phyloP scores from a whole-genome alignment of 1,284 basidiomycete genomes.

The Vanrija pseudolonga region DNA sequence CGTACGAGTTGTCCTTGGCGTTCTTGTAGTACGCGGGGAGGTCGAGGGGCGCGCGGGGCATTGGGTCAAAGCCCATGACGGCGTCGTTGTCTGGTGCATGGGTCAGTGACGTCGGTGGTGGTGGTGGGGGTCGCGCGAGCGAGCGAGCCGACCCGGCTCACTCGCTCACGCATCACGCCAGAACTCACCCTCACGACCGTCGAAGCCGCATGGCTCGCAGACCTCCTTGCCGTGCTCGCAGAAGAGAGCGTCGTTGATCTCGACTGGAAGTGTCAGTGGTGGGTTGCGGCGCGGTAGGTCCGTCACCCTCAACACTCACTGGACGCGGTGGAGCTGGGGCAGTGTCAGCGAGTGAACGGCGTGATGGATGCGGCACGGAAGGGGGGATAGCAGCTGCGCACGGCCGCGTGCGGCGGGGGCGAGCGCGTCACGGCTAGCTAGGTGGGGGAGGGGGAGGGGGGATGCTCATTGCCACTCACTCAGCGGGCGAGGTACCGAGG shows the following conservation, averaged over 20 bases:
- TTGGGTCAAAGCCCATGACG: conserved; percentile 46
- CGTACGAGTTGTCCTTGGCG: conserved; percentile 40
- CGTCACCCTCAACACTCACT: conserved; percentile 1
- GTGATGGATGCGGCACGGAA: not conserved
- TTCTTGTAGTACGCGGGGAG: conserved; percentile 44
- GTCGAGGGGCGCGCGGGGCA: conserved; percentile 40
- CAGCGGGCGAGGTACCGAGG: conserved; percentile 40
- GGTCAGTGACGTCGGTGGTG: not conserved
- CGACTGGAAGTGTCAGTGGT: conserved; percentile 30
- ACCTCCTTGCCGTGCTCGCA: conserved; percentile 51
- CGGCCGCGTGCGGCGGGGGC: not conserved
- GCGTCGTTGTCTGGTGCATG: conserved; percentile 44
- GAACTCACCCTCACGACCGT: conserved; percentile 24
- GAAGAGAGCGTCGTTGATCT: conserved; percentile 51
- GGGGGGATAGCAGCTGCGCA: not conserved
- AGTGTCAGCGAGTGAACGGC: conserved; percentile 1
- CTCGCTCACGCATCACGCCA: too few species aligned
- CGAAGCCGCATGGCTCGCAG: conserved; percentile 31
- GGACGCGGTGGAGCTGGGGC: conserved; percentile 20
- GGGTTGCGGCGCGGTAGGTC: not conserved
- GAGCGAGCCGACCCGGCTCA: too few species aligned
- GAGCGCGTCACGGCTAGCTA: not conserved
- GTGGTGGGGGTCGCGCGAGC: not conserved
- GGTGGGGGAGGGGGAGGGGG: not conserved
- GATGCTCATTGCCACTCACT: conserved; percentile 31